Evolutionary conservation across 2,329 filamentous ascomycete genomes (phyloP), one percentile per base, ranked within the genome.

Genomic region (Phialophora verrucosa): DNA sequence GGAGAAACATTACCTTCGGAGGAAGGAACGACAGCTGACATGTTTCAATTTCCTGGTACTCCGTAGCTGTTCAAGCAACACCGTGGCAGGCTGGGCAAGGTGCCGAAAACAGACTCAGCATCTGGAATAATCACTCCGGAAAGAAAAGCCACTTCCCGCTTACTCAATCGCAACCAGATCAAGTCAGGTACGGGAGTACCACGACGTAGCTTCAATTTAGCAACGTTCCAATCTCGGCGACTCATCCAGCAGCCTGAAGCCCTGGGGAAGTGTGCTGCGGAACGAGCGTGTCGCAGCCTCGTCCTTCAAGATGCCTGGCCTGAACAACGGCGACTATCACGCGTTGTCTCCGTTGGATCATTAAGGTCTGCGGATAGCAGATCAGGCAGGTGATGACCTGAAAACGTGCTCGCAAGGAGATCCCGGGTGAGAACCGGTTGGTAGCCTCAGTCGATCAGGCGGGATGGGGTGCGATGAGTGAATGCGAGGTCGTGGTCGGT

Each of bases 221-320:
- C 11, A 12, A 8, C 5, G 1, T 44, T 8, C 38, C 17, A n/a
- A 44, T 17, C 14, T 5, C 7, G 5, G 3, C 12, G 20, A 14
- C 47, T 17, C 7, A 27, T 23, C 49, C 3, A 5, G 11, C 49
- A 27, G 49, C 8, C 49, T 23, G 11, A 20, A 7, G 23, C 23
- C 49, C 6, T 23, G 17, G 53, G 25, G 11, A 10, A 32, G 27
- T 0, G 10, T n/a, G 25, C 12, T 12, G 6, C 3, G 11, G 20
- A 4, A 7, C 8, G 29, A 35, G 20, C 51, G 25, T 55, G 25
- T 55, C 53, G 53, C 53, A 55, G 53, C 53, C 29, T 55, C 29
- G 53, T 55, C n/a, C 5, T 54, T 31, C 10, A 17, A 11, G 29
- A 31, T 11, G 29, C 8, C 23, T 54, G 51, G 17, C 5, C 29